phyloP scores from a whole-genome alignment of 2,329 filamentous ascomycete species.

The Phoma sp. region DNA sequence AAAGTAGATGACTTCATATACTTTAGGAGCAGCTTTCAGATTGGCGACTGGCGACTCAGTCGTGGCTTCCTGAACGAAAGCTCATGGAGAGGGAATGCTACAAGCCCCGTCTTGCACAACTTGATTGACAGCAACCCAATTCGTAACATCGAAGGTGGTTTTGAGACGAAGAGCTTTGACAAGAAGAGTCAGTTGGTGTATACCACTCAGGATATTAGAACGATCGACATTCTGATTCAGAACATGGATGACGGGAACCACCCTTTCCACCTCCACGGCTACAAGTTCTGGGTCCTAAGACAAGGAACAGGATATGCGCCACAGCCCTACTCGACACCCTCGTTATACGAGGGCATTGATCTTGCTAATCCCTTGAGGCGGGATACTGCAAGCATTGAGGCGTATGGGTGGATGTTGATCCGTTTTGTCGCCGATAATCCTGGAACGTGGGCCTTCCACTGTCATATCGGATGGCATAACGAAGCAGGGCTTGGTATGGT shows the following conservation, averaged over 20 bases:
- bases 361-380: conserved; percentile 60
- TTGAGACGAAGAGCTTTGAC: conserved; percentile 12
- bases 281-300: conserved; percentile 70
- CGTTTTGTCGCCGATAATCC: conserved; percentile 67
- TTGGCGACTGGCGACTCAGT: conserved; percentile 63
- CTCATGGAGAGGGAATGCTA: conserved; percentile 58
- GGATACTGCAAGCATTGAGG: conserved; percentile 70
- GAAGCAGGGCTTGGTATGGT: conserved; percentile 59
- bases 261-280: conserved; percentile 60
- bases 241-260: conserved; percentile 49
- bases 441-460: conserved; percentile 68
- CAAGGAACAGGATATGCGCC: conserved; percentile 34
- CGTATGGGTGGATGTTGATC: conserved; percentile 71
- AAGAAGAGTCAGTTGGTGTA: conserved; percentile 42
- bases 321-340: conserved; percentile 28
- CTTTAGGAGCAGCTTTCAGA: conserved; percentile 64
- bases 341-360: conserved; percentile 27
- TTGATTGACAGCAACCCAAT: conserved; percentile 51
- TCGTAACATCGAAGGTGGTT: background rate
- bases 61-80: conserved; percentile 65
- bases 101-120: conserved; percentile 58
- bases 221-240: conserved; percentile 45
- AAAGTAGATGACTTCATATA: conserved; percentile 61
- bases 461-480: conserved; percentile 72
- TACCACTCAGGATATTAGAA: conserved; percentile 45